A percentile compares a stretch with the other conserved stretches of the same genome.
These are phyloP conservation scores for Stephania japonica DNA, from an alignment of 164 flowering plant genomes.

Conservation along the genomic window DNA sequence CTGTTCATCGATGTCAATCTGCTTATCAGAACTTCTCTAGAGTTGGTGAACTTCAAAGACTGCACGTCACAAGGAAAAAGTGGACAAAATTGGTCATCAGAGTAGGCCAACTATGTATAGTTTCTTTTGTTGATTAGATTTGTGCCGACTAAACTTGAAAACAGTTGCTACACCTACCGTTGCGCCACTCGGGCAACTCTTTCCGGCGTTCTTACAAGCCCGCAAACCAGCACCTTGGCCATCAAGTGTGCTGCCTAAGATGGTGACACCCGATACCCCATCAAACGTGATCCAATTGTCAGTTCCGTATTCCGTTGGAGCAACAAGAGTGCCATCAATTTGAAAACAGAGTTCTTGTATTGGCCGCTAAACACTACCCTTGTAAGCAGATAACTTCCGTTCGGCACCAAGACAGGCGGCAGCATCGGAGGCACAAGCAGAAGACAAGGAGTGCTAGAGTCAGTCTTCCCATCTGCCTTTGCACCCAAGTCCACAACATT, in stretches of 20 bases:
- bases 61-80: conserved; percentile 11
- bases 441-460: conserved; percentile 24
- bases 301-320: conserved; percentile 24
- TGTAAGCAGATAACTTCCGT: conserved; percentile 20
- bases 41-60: conserved; percentile 17
- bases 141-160: too few relatives aligned
- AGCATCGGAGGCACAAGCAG: conserved; percentile 22
- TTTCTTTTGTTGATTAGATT: too few relatives aligned
- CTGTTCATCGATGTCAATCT: conserved; percentile 44
- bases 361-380: conserved; percentile 15
- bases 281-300: conserved; percentile 48
- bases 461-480: conserved; percentile 25
- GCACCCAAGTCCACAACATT: conserved; percentile 30
- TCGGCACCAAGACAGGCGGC: conserved; percentile 24
- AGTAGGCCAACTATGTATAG: too few relatives aligned
- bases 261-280: conserved; percentile 27
- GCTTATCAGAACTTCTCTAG: conserved; percentile 25
- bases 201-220: conserved; percentile 36
- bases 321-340: conserved; percentile 26
- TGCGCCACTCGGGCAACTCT: conserved; percentile 41
- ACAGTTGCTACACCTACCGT: conserved; percentile 26
- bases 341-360: conserved; percentile 17
- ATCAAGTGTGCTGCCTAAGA: conserved; percentile 53
- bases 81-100: too few relatives aligned
- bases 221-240: conserved; percentile 42